These are phyloP conservation scores for Primulina eburnea DNA, from an alignment of 257 asterid genomes.

Conservation along the genomic window DNA sequence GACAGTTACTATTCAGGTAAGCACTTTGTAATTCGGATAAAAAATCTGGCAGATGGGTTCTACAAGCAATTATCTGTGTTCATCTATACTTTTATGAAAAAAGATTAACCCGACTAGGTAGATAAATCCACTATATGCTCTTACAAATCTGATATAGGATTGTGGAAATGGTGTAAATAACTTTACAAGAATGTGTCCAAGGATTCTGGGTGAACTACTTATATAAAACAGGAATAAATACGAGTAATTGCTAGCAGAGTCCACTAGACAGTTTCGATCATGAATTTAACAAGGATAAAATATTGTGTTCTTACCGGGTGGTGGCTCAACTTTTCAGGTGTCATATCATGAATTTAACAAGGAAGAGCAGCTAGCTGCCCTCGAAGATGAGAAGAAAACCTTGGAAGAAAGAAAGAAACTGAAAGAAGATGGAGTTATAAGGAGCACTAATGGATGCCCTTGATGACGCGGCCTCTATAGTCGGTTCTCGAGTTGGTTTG, in stretches of 20 bases:
- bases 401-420: slow-evolving; percentile 83
- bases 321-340: slow-evolving; percentile 44
- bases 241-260: too few species aligned
- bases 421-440: slow-evolving; percentile 82
- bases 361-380: slow-evolving; percentile 75
- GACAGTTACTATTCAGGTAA: slow-evolving; percentile 68
- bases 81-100: background rate
- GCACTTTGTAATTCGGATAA: slow-evolving; percentile 3
- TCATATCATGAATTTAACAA: slow-evolving; percentile 76
- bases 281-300: too few species aligned
- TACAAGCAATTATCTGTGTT: too few species aligned
- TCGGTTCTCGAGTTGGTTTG: slow-evolving; percentile 55
- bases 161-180: too few species aligned
- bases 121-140: background rate
- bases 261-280: too few species aligned
- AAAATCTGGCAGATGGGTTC: background rate
- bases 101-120: background rate
- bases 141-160: too few species aligned
- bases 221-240: too few species aligned
- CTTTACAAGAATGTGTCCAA: too few species aligned
- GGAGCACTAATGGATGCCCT: slow-evolving; percentile 97
- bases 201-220: too few species aligned
- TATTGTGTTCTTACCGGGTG: background rate
- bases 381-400: slow-evolving; percentile 79
- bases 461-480: slow-evolving; percentile 73